Conservation (phyloP, 176 grass and related monocot species). For the Juncus inflexus region DNA sequence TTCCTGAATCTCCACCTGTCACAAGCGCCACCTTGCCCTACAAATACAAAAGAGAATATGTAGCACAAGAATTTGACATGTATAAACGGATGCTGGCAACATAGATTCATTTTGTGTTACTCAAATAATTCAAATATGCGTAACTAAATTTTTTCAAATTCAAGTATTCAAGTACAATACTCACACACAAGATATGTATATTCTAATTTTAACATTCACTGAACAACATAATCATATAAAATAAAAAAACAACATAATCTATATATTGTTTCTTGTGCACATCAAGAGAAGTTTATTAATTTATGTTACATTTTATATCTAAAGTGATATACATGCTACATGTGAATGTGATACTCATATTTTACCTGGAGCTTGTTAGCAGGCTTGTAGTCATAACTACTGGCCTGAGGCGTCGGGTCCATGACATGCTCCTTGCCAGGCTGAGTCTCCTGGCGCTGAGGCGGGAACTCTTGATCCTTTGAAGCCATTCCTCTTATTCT, state of each 20-base stretch:
- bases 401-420: conserved; percentile 51
- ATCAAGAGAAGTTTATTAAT: not conserved
- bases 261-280: not conserved
- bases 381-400: conserved; percentile 43
- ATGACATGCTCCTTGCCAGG: conserved; percentile 66
- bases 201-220: no score
- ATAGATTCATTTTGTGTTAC: no score
- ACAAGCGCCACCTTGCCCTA: conserved; percentile 77
- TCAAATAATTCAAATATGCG: no score
- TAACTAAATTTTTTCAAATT: no score
- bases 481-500: conserved; percentile 53
- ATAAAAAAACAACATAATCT: not conserved
- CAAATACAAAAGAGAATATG: not conserved
- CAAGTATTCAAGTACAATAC: not conserved
- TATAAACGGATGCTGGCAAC: not conserved
- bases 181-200: not conserved
- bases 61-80: no score
- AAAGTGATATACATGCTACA: not conserved
- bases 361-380: conserved; percentile 56
- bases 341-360: not conserved
- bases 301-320: not conserved
- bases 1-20: conserved; percentile 85
- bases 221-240: not conserved
- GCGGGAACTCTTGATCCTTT: conserved; percentile 37
- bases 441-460: conserved; percentile 50